Evolutionary conservation across 2,329 filamentous ascomycete species (phyloP).

Genomic region (Pseudogymnoascus sp.): DNA sequence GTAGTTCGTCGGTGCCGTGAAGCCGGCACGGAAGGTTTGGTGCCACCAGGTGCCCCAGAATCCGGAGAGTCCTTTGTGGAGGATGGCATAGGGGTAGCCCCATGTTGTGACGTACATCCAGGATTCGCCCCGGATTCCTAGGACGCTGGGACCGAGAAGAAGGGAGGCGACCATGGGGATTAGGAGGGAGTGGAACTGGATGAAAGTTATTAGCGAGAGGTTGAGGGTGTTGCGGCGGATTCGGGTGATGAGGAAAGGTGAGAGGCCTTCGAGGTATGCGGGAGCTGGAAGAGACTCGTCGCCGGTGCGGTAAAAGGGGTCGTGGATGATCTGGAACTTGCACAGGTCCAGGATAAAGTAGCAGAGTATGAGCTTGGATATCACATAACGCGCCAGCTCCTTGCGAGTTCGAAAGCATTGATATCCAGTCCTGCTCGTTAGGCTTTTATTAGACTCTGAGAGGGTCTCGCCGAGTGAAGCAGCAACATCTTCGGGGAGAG

Average conservation of each 20-base stretch:
- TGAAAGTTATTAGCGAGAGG: constrained; percentile 41
- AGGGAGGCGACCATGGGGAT: constrained; percentile 55
- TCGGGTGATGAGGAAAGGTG: constrained; percentile 39
- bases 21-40: constrained; percentile 73
- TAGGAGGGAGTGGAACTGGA: constrained; percentile 41
- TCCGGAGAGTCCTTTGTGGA: constrained; percentile 65
- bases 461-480: constrained; percentile 32
- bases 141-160: constrained; percentile 41
- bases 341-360: constrained; percentile 65
- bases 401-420: constrained; percentile 34
- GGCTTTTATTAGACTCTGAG: constrained; percentile 21
- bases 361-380: constrained; percentile 41
- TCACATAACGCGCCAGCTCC: constrained; percentile 38
- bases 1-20: constrained; percentile 50
- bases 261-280: constrained; percentile 36
- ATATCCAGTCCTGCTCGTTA: constrained; percentile 40
- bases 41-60: constrained; percentile 90
- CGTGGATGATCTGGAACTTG: constrained; percentile 61
- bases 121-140: constrained; percentile 51
- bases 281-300: constrained; percentile 37
- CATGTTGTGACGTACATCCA: constrained; percentile 56
- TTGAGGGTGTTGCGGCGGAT: constrained; percentile 52
- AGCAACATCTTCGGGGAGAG: constrained; percentile 36
- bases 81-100: constrained; percentile 44
- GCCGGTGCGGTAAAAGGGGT: constrained; percentile 66